Percentiles rank a stretch among this genome's conserved stretches.
Evolutionary conservation across 2,329 filamentous ascomycete genomes (phyloP).

Genomic region (Neocatenulostroma microsporum): DNA sequence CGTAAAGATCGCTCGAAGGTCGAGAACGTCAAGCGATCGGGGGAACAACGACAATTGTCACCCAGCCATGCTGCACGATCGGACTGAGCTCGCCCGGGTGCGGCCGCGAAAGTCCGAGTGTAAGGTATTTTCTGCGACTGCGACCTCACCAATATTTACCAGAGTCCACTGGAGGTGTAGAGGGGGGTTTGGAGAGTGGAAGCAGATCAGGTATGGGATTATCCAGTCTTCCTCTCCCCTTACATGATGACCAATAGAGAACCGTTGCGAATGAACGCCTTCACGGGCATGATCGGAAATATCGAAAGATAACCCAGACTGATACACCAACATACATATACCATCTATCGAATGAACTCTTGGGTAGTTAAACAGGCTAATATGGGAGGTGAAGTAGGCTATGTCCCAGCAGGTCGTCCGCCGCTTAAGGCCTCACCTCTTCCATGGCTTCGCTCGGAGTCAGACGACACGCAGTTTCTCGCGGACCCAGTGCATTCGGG

Average conservation of each 20-base stretch:
- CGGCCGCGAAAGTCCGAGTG: too few species aligned
- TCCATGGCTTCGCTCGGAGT: conserved; percentile 30
- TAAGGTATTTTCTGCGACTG: too few species aligned
- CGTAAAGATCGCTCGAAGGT: too few species aligned
- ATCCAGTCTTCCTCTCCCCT: too few species aligned
- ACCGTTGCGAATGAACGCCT: conserved; percentile 61
- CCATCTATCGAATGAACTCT: conserved; percentile 15
- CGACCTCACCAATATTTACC: too few species aligned
- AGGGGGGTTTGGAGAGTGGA: too few species aligned
- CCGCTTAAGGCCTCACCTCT: conserved; percentile 49
- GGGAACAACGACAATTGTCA: too few species aligned
- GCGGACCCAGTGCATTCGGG: conserved; percentile 1
- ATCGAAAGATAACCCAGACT: conserved; percentile 31
- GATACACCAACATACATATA: conserved; percentile 14
- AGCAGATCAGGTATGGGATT: too few species aligned
- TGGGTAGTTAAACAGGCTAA: conserved; percentile 26
- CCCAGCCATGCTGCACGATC: too few species aligned
- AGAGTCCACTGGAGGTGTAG: too few species aligned
- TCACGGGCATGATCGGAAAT: conserved; percentile 46
- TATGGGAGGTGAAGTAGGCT: conserved; percentile 4
- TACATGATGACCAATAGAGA: conserved; percentile 35
- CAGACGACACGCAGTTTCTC: conserved; percentile 46
- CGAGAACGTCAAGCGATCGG: too few species aligned
- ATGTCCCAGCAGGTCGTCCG: conserved; percentile 39
- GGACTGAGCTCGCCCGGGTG: too few species aligned